phyloP scores from a whole-genome alignment of 345 rosid genomes.

The Acer campestre region DNA sequence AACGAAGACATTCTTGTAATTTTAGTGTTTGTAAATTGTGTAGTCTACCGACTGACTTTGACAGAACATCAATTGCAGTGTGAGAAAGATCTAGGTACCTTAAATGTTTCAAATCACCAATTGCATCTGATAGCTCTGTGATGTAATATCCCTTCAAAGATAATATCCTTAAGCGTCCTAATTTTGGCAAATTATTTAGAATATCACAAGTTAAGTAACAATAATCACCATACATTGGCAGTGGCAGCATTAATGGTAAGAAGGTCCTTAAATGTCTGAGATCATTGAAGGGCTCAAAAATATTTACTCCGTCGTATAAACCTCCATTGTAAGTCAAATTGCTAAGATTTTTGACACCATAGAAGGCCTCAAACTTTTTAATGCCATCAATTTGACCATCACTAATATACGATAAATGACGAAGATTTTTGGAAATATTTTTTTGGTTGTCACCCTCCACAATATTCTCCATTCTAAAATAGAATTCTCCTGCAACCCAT shows the following conservation, averaged over 20 bases:
- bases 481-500: constrained; percentile 2
- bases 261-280: constrained; percentile 4
- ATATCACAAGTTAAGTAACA: neutral
- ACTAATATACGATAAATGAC: constrained; percentile 1
- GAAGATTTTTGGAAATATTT: neutral
- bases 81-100: constrained; percentile 8
- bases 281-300: neutral
- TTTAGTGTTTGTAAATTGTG: constrained; percentile 3
- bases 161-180: neutral
- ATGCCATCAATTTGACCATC: neutral
- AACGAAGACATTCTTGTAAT: neutral
- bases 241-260: too few species aligned
- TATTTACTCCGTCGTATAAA: neutral
- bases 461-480: neutral
- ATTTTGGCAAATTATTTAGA: neutral
- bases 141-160: neutral
- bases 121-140: neutral
- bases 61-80: neutral
- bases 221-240: neutral
- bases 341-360: neutral
- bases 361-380: neutral
- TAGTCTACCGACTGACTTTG: constrained; percentile 5
- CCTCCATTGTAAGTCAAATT: neutral
- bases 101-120: constrained; percentile 11
- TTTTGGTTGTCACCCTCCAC: neutral